Conservation (phyloP, 2,329 filamentous ascomycete species). For the Fusarium mangiferae region DNA sequence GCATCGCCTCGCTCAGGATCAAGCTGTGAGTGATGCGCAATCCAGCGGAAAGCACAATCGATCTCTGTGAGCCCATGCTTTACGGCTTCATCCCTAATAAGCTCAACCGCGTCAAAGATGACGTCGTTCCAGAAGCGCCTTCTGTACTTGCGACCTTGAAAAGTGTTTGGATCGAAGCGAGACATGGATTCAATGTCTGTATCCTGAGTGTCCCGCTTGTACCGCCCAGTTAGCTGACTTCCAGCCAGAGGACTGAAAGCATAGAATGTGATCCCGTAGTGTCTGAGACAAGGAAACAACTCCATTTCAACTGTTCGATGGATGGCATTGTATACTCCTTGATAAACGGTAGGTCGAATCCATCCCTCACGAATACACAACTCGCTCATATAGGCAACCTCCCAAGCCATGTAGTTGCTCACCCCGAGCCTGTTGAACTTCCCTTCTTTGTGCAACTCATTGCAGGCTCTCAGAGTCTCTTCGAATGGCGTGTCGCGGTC, state of each 20-base stretch:
- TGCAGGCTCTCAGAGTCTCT: conserved; percentile 73
- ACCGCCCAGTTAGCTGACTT: conserved; percentile 74
- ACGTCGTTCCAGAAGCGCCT: conserved; percentile 69
- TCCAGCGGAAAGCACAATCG: conserved; percentile 76
- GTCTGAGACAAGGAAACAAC: conserved; percentile 71
- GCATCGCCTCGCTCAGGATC: conserved; percentile 53
- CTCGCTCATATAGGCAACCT: conserved; percentile 79
- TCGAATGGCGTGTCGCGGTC: conserved; percentile 70
- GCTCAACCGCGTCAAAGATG: conserved; percentile 65
- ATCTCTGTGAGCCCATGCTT: conserved; percentile 73
- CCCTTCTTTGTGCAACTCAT: conserved; percentile 75
- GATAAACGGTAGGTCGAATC: conserved; percentile 78
- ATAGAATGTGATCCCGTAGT: conserved; percentile 76
- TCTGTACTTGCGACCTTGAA: conserved; percentile 16
- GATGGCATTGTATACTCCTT: conserved; percentile 70
- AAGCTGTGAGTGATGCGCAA: conserved; percentile 68
- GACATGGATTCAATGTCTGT: conserved; percentile 32
- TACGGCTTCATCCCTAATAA: conserved; percentile 70
- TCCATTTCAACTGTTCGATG: conserved; percentile 71
- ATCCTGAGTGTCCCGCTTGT: conserved; percentile 43
- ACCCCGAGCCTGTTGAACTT: conserved; percentile 80
- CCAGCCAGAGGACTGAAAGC: conserved; percentile 78
- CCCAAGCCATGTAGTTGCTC: conserved; percentile 79
- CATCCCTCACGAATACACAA: conserved; percentile 74
- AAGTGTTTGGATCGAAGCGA: conserved; percentile 36